Evolutionary conservation across 2,329 filamentous ascomycete genomes (phyloP), one percentile per base, ranked within the genome.

Genomic region (Apiospora hydei): DNA sequence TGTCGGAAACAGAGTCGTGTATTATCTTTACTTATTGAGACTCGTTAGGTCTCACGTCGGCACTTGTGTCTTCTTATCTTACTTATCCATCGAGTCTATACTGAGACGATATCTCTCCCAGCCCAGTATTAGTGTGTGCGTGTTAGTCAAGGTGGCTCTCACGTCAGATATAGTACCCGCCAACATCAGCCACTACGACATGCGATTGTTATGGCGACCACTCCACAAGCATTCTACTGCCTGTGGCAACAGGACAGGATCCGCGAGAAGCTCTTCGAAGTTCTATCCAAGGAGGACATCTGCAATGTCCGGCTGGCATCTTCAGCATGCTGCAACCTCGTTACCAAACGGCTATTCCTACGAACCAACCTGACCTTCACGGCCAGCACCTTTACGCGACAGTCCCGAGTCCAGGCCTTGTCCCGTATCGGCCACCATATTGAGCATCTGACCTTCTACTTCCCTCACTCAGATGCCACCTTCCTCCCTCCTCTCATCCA

Each of bases 401-500:
- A 91, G 46, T 88, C 90, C 74, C 89, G 93, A 69, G 86, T 96
- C 76, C 90, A 92, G 73, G 94, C 94, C 34, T 86, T 98, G 72
- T 89, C 91, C 73, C 88, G 93, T 73, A 91, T 98, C 77, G 95
- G 94, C 72, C 91, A 91, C 76, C 90, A 96, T 81, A 89, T 97
- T 77, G 91, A 94, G 82, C 92, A 92, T 72, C 86, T 97, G 70
- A 93, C 89, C 72, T 97, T 98, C 83, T 88, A 87, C 79, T 88
- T 97, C 76, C 89, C 93, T 41, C 94, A 97, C 82, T 90, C 90
- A 7, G 84, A 89, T n/a, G 89, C 93, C 70, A 96, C 93, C 57
- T 95, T 95, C 79, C 86, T 97, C 11, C 93, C 94, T 21, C 94
- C 94, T n/a, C 88, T 98, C 66, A 87, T 97, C 51, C 92, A 97